Evolutionary conservation across 2,329 filamentous ascomycete genomes (phyloP).

Genomic region (Tolypocladium pustulatum): DNA sequence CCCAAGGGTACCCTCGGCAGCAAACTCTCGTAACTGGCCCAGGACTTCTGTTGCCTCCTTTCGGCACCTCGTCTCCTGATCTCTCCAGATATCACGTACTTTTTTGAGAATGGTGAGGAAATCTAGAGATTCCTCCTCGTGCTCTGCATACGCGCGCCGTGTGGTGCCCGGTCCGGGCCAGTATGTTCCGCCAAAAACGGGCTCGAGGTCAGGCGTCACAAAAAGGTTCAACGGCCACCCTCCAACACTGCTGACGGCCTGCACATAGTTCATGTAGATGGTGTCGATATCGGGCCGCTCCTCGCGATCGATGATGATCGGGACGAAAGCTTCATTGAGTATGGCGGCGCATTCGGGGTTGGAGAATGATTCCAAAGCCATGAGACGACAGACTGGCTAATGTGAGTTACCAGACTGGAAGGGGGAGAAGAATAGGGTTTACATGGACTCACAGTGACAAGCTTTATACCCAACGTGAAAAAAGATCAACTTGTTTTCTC

Average conservation of each 20-base stretch:
- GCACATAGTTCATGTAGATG: conserved; percentile 97
- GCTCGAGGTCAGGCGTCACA: conserved; percentile 82
- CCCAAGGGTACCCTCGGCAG: conserved; percentile 70
- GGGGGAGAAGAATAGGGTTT: too few relatives aligned
- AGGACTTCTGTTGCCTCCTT: conserved; percentile 78
- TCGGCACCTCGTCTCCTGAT: conserved; percentile 73
- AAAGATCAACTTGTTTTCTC: conserved; percentile 81
- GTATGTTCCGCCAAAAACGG: conserved; percentile 93
- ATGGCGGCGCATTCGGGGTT: conserved; percentile 70
- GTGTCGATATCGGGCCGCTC: conserved; percentile 88
- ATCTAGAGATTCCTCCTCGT: conserved; percentile 53
- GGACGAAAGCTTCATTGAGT: conserved; percentile 80
- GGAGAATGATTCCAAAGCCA: conserved; percentile 85
- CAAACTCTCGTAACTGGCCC: conserved; percentile 72
- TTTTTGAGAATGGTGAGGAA: conserved; percentile 79
- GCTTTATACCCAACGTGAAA: conserved; percentile 91
- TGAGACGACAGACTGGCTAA: conserved; percentile 67
- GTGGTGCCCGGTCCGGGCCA: conserved; percentile 71
- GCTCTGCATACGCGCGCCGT: conserved; percentile 23
- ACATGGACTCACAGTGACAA: conserved; percentile 67
- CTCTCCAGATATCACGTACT: conserved; percentile 64
- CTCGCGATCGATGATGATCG: conserved; percentile 87
- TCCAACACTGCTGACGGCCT: conserved; percentile 79
- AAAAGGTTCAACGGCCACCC: conserved; percentile 98
- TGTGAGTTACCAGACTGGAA: neutral